Conservation (phyloP, 1,284 basidiomycete species). For the Sporisorium exsertum region DNA sequence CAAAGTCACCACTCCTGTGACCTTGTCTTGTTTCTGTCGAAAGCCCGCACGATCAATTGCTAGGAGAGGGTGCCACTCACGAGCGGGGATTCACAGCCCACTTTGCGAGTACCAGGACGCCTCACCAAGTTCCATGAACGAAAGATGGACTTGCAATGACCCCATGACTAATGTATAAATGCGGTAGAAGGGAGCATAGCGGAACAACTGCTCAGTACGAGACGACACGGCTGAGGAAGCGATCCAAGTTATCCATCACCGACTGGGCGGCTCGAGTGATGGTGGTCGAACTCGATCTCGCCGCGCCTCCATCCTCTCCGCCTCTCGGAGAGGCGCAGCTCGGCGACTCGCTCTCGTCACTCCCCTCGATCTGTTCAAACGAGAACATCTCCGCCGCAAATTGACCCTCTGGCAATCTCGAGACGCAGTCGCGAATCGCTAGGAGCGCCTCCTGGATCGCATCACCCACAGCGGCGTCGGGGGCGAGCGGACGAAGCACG, state of each 20-base stretch:
- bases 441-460: slow-evolving; percentile 19
- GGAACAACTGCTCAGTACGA: not conserved
- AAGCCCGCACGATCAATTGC: no score
- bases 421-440: slow-evolving; percentile 23
- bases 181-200: not conserved
- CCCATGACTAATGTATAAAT: slow-evolving; percentile 1
- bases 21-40: no score
- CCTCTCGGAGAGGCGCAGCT: not conserved
- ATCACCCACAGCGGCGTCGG: not conserved
- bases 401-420: slow-evolving; percentile 15
- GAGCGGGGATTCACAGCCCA: no score
- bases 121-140: no score
- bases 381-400: slow-evolving; percentile 26
- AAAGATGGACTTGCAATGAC: not conserved
- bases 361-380: slow-evolving; percentile 34
- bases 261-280: slow-evolving; percentile 28
- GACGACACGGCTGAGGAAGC: slow-evolving; percentile 22
- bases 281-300: slow-evolving; percentile 19
- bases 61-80: no score
- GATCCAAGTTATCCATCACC: slow-evolving; percentile 37
- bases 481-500: slow-evolving; percentile 8
- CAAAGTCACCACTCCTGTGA: slow-evolving; percentile 13
- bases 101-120: no score
- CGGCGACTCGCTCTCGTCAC: slow-evolving; percentile 22
- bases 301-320: not conserved